These are phyloP conservation scores for Lepraria neglecta DNA, from an alignment of 495 filamentous ascomycete genomes.

Conservation along the genomic window DNA sequence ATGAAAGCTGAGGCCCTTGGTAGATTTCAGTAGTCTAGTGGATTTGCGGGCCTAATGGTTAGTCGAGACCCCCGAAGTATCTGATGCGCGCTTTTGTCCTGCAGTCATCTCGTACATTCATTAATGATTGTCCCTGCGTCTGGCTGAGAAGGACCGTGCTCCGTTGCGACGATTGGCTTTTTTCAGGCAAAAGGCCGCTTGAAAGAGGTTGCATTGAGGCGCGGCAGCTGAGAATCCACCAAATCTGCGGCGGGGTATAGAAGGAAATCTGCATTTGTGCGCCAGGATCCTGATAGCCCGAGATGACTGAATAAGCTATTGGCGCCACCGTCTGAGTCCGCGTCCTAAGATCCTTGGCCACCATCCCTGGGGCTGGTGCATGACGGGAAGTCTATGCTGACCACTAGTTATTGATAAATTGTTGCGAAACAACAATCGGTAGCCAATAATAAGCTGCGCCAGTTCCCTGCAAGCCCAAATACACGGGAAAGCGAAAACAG, in stretches of 20 bases:
- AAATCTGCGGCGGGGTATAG: constrained; percentile 18
- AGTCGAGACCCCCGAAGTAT: constrained; percentile 9
- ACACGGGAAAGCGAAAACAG: not conserved
- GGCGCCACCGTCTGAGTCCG: constrained; percentile 15
- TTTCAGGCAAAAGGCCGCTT: constrained; percentile 2
- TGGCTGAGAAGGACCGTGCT: constrained; percentile 10
- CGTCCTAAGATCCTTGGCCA: not conserved
- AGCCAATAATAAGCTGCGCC: constrained; percentile 10
- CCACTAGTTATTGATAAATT: constrained; percentile 10
- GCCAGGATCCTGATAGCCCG: constrained; percentile 12
- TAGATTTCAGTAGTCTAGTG: constrained; percentile 1
- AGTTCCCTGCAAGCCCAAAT: not conserved
- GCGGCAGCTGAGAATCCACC: constrained; percentile 14
- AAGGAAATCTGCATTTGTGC: constrained; percentile 18
- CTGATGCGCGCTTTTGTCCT: constrained; percentile 13
- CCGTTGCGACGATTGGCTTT: constrained; percentile 12
- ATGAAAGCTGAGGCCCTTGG: constrained; percentile 6
- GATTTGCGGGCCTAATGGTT: not conserved
- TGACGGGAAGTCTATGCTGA: constrained; percentile 15
- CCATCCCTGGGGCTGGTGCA: constrained; percentile 21
- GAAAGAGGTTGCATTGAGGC: constrained; percentile 15
- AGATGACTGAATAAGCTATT: constrained; percentile 14
- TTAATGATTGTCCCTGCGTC: not conserved
- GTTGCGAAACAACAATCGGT: constrained; percentile 9
- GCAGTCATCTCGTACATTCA: not conserved